Evolutionary conservation across 495 filamentous ascomycete genomes (phyloP).

Genomic region (Penicillium cataractarum): DNA sequence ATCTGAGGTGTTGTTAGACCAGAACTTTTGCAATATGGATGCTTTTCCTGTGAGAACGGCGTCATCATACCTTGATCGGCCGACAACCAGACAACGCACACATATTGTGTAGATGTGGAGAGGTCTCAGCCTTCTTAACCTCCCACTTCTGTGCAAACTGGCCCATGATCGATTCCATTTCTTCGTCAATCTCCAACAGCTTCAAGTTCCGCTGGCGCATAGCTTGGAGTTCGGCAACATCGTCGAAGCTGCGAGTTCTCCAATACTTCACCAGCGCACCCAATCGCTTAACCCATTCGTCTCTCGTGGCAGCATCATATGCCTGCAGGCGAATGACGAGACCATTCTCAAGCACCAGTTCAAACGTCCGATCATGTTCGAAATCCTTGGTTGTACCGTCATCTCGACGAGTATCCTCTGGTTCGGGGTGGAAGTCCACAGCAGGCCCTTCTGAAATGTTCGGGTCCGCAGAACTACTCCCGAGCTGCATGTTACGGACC

Average conservation of each 20-base stretch:
- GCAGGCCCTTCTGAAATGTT: constrained; percentile 51
- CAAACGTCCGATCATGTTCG: constrained; percentile 64
- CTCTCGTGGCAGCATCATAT: constrained; percentile 57
- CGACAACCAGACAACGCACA: constrained; percentile 69
- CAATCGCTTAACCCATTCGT: constrained; percentile 68
- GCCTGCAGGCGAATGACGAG: constrained; percentile 70
- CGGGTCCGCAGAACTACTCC: constrained; percentile 54
- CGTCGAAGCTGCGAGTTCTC: constrained; percentile 59
- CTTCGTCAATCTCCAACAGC: constrained; percentile 69
- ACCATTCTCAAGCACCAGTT: constrained; percentile 64
- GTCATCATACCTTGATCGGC: constrained; percentile 50
- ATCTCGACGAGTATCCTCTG: constrained; percentile 48
- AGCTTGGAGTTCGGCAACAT: constrained; percentile 58
- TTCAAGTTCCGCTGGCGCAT: constrained; percentile 63
- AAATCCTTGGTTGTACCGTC: constrained; percentile 57
- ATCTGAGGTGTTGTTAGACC: constrained; percentile 36
- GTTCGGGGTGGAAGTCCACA: constrained; percentile 54
- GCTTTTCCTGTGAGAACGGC: not conserved
- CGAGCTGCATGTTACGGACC: constrained; percentile 57
- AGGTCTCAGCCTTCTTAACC: constrained; percentile 66
- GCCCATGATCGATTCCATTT: constrained; percentile 68
- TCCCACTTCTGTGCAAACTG: constrained; percentile 77
- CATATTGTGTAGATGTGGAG: constrained; percentile 69
- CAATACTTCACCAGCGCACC: constrained; percentile 65
- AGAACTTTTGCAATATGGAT: not conserved